Percentiles rank a stretch among this genome's conserved stretches.
Conservation (phyloP, 768 basidiomycete genomes). For the Trametes villosa region DNA sequence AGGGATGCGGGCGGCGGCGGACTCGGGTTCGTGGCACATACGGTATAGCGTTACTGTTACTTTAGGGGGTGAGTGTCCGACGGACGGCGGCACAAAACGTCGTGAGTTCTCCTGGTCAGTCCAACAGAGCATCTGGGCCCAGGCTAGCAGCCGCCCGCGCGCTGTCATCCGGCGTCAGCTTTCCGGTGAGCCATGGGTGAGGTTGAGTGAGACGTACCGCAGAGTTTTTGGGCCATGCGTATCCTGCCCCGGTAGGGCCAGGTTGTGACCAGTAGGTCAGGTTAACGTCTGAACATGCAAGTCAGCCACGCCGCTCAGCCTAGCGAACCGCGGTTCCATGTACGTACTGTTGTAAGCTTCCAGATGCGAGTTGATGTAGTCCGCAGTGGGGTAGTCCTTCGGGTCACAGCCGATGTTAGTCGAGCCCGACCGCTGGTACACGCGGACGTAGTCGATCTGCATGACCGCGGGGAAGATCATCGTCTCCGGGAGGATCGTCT, state of each 20-base stretch:
- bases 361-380: constrained; percentile 60
- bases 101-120: not conserved
- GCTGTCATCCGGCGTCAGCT: not conserved
- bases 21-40: constrained; percentile 16
- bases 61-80: constrained; percentile 21
- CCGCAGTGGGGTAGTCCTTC: constrained; percentile 61
- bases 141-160: constrained; percentile 9
- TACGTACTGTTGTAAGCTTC: constrained; percentile 63
- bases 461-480: constrained; percentile 74
- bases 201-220: constrained; percentile 22
- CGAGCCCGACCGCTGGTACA: constrained; percentile 68
- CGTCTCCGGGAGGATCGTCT: constrained; percentile 55
- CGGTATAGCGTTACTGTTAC: constrained; percentile 23
- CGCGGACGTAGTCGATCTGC: constrained; percentile 78
- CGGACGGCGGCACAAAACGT: not conserved
- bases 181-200: not conserved
- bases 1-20: constrained; percentile 13
- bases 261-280: constrained; percentile 35
- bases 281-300: constrained; percentile 33
- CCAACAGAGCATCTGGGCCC: not conserved
- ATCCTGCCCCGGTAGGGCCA: constrained; percentile 33
- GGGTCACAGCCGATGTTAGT: constrained; percentile 73
- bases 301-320: not conserved
- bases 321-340: not conserved
- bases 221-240: constrained; percentile 40